Evolutionary conservation across 306 rosid genomes (phyloP).

Genomic region (Oxytropis ochrocephala): DNA sequence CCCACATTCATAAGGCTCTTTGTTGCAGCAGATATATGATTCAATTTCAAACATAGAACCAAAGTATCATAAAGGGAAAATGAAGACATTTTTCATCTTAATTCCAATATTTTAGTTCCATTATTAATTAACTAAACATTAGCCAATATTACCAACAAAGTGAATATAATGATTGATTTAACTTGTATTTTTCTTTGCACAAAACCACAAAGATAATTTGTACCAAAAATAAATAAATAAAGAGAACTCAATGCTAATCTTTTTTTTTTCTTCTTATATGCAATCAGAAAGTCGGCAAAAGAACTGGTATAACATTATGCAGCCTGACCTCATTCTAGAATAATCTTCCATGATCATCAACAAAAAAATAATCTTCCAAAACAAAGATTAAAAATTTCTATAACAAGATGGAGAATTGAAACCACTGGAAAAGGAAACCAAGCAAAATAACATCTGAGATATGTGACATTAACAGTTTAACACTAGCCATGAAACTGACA

Average conservation of each 20-base stretch:
- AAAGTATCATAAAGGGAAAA: not conserved
- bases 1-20: not conserved
- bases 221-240: not conserved
- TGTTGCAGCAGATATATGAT: not conserved
- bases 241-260: not conserved
- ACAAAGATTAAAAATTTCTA: not conserved
- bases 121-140: not conserved
- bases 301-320: not conserved
- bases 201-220: not conserved
- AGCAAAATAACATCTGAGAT: not conserved
- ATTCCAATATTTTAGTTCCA: not conserved
- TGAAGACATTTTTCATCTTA: not conserved
- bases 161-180: not conserved
- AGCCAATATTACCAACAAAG: not conserved
- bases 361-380: constrained; percentile 6
- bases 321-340: not conserved
- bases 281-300: not conserved
- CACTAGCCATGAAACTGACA: constrained; percentile 66
- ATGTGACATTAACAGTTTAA: not conserved
- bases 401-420: not conserved
- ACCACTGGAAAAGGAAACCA: not conserved
- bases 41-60: not conserved
- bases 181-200: not conserved
- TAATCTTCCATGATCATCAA: not conserved
- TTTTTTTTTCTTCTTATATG: not conserved